Base-by-base conservation (phyloP, 2,329 filamentous ascomycete species). In the Botrytis hyacinthi region DNA sequence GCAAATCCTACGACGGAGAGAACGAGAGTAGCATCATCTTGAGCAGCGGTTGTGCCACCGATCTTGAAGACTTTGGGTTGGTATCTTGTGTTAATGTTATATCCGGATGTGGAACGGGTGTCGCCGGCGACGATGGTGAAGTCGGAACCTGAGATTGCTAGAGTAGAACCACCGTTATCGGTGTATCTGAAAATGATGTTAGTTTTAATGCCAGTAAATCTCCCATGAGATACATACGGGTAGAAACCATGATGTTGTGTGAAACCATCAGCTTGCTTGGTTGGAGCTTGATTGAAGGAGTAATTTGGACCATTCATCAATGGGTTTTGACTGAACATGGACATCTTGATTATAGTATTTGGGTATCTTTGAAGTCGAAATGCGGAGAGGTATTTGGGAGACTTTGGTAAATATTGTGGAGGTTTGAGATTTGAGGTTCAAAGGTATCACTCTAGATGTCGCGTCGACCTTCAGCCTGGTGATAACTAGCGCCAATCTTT, bases 31-130 rank as follows among this genome's bases (percentile, higher is more conserved):
- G 94, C 93, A 79, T 95, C 93, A 75, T 92, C 90, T 82, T 97
- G 93, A 73, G 93, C 91, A 70, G 94, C 90, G 60, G 93, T 95
- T 75, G 95, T 93, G 71, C 95, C 96, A 75, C 97, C 96, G 79
- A 99, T 97, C 84, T 93, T 94, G 89, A 97, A 99, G 76, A 99
- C 92, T 85, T 99, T 99, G 73, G 96, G 96, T 74, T 92, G 89
- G 86, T 93, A 95, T 80, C 96, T 93, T 74, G 95, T 95, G 90
- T 99, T 98, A 91, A 99, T 99, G 87, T 92, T 98, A 90, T 97
- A 99, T 82, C 97, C 96, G 77, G 93, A 92, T 73, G 95, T 97
- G 81, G 94, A 93, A 82, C 96, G 93, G 79, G 96, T 99, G 86
- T 99, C 96, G 84, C 97, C 96, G 62, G 96, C 96, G 83, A 99